Conservation (phyloP, 2,329 filamentous ascomycete species). For the Zymoseptoria ardabiliae region DNA sequence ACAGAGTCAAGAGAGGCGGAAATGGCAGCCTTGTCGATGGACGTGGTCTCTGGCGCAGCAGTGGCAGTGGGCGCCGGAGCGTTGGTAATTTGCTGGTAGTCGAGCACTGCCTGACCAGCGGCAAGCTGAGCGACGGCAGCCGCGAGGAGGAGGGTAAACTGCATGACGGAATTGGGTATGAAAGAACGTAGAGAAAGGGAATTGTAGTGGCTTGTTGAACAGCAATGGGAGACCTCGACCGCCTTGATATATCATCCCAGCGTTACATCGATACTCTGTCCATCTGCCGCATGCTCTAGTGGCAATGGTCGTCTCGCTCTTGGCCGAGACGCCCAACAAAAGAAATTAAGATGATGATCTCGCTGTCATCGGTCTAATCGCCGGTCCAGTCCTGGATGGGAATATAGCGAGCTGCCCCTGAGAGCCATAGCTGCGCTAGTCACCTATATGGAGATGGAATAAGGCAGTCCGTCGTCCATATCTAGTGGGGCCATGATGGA, state of each 20-base stretch:
- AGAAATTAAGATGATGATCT: not conserved
- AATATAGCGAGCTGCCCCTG: not conserved
- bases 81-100: constrained; percentile 3
- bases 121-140: constrained; percentile 4
- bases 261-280: not conserved
- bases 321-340: not conserved
- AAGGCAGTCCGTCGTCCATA: not conserved
- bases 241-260: not conserved
- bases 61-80: constrained; percentile 5
- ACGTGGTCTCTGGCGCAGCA: constrained; percentile 5
- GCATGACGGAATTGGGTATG: not conserved
- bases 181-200: not conserved
- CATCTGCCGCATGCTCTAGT: too few relatives aligned
- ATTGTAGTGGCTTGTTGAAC: not conserved
- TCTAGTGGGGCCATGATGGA: not conserved
- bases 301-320: not conserved
- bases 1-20: constrained; percentile 2
- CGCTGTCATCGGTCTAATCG: not conserved
- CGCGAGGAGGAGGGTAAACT: constrained; percentile 2
- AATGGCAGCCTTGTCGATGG: constrained; percentile 3
- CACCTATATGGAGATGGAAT: not conserved
- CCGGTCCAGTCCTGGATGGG: not conserved
- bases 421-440: not conserved
- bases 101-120: constrained; percentile 1
- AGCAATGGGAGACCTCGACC: not conserved